These are phyloP conservation scores for Fusarium coffeatum DNA, from an alignment of 2,329 filamentous ascomycete genomes.

Conservation along the genomic window DNA sequence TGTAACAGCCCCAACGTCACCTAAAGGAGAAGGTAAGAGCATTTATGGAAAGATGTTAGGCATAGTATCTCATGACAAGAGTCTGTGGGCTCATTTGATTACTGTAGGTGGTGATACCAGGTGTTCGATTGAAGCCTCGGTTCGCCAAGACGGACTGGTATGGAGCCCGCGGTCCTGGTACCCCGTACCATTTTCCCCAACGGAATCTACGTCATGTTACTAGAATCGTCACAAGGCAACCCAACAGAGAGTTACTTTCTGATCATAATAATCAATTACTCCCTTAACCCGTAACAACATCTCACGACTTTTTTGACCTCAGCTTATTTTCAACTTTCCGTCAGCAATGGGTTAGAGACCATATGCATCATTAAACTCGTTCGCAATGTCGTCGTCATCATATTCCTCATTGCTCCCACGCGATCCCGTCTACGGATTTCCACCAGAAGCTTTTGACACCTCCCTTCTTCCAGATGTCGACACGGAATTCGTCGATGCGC, in stretches of 20 bases:
- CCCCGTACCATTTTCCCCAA: conserved; percentile 43
- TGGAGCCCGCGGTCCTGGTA: conserved; percentile 12
- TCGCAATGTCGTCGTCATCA: conserved; percentile 42
- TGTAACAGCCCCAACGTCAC: neutral
- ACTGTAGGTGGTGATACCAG: conserved; percentile 23
- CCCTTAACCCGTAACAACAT: conserved; percentile 18
- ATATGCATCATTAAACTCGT: conserved; percentile 4
- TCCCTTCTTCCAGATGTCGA: conserved; percentile 81
- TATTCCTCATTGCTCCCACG: conserved; percentile 43
- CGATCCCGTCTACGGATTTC: conserved; percentile 65
- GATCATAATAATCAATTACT: conserved; percentile 27
- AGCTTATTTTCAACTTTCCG: neutral
- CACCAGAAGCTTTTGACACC: conserved; percentile 73
- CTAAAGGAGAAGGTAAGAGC: conserved; percentile 9
- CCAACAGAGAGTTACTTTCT: conserved; percentile 29
- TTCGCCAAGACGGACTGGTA: conserved; percentile 28
- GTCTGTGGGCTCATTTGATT: conserved; percentile 12
- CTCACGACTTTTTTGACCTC: neutral
- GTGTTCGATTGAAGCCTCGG: conserved; percentile 31
- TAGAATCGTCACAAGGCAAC: conserved; percentile 43
- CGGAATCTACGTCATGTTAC: conserved; percentile 49
- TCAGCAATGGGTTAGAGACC: conserved; percentile 35
- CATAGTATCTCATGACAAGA: conserved; percentile 4
- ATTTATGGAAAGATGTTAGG: neutral
- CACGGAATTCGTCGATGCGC: conserved; percentile 78